These are phyloP conservation scores for Mycosarcoma maydis DNA, from an alignment of 1,284 basidiomycete genomes.

Conservation along the genomic window DNA sequence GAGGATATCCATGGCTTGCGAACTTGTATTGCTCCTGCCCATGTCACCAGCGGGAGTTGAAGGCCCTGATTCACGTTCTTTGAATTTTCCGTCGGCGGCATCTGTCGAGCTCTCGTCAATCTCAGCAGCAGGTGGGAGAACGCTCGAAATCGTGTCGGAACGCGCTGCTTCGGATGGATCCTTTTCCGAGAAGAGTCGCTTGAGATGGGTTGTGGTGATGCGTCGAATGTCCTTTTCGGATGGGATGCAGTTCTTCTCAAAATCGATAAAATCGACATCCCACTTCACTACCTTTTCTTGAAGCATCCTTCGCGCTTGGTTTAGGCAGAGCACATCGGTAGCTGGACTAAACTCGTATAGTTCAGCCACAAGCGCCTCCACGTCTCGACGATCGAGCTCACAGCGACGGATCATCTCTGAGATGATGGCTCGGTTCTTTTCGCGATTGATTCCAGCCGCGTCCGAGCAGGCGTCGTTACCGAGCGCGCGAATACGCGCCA, in stretches of 20 bases:
- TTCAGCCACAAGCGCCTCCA: slow-evolving; percentile 78
- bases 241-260: slow-evolving; percentile 69
- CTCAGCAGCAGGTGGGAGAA: slow-evolving; percentile 61
- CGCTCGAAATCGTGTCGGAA: slow-evolving; percentile 20
- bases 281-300: slow-evolving; percentile 97
- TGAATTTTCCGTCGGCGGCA: slow-evolving; percentile 22
- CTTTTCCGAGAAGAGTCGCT: slow-evolving; percentile 71
- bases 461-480: slow-evolving; percentile 58
- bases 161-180: slow-evolving; percentile 63
- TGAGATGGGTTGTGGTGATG: slow-evolving; percentile 68
- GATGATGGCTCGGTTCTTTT: slow-evolving; percentile 43
- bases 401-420: slow-evolving; percentile 41
- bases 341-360: slow-evolving; percentile 68
- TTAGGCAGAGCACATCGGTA: slow-evolving; percentile 87
- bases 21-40: slow-evolving; percentile 1
- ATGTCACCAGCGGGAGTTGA: slow-evolving; percentile 10
- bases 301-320: slow-evolving; percentile 83
- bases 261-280: slow-evolving; percentile 81
- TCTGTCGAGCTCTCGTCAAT: slow-evolving; percentile 57
- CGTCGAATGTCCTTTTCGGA: slow-evolving; percentile 67
- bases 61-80: slow-evolving; percentile 14
- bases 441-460: slow-evolving; percentile 41
- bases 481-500: slow-evolving; percentile 71
- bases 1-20: slow-evolving; percentile 28
- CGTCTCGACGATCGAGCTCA: slow-evolving; percentile 71